These are phyloP conservation scores for Hortaea werneckii DNA, from an alignment of 2,329 filamentous ascomycete species.

Conservation along the genomic window DNA sequence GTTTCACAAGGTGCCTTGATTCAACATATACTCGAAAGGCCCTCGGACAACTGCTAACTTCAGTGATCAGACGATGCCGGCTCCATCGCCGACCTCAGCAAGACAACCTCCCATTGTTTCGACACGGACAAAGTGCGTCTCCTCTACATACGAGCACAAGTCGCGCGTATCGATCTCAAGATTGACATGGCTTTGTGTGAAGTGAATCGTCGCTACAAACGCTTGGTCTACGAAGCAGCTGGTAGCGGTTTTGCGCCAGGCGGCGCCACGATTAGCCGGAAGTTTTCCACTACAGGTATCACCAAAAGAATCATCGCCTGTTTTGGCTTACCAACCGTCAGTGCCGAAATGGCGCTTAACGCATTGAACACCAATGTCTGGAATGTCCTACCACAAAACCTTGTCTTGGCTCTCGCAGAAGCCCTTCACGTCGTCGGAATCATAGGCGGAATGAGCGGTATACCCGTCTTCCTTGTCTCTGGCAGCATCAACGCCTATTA, in stretches of 20 bases:
- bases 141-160: slow-evolving; percentile 26
- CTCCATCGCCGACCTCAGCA: slow-evolving; percentile 21
- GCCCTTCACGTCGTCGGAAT: slow-evolving; percentile 11
- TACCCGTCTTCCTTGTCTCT: slow-evolving; percentile 19
- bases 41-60: slow-evolving; percentile 1
- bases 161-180: slow-evolving; percentile 26
- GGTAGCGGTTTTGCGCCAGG: slow-evolving; percentile 8
- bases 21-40: not conserved
- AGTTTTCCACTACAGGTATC: slow-evolving; percentile 14
- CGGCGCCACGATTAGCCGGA: slow-evolving; percentile 14
- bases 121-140: slow-evolving; percentile 25
- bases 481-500: slow-evolving; percentile 15
- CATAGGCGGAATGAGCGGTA: slow-evolving; percentile 15
- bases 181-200: slow-evolving; percentile 26
- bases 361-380: slow-evolving; percentile 15
- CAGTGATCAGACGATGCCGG: slow-evolving; percentile 18
- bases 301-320: slow-evolving; percentile 16
- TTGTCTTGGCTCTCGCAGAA: slow-evolving; percentile 11
- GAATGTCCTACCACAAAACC: slow-evolving; percentile 9
- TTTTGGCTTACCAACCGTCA: slow-evolving; percentile 15
- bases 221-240: slow-evolving; percentile 18
- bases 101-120: slow-evolving; percentile 23
- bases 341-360: slow-evolving; percentile 9
- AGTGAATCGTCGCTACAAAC: slow-evolving; percentile 22
- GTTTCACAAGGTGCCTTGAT: slow-evolving; percentile 15